Conservation (phyloP, 805 yeast genomes). For the Myxozyma melibiosi region DNA sequence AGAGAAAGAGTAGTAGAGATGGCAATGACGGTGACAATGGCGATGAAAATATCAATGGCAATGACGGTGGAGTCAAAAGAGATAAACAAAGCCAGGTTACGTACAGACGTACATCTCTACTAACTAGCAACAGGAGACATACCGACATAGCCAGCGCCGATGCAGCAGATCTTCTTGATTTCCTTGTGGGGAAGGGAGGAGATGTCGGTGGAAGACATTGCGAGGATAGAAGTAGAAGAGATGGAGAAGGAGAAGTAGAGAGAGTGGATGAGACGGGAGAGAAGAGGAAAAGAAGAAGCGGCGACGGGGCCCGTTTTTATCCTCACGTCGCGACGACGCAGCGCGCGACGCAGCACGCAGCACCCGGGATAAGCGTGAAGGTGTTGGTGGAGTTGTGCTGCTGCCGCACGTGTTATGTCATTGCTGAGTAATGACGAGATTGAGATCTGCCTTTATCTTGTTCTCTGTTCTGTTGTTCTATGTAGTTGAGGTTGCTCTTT, state of each 20-base stretch:
- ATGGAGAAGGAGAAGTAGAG: background rate
- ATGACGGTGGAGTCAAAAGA: background rate
- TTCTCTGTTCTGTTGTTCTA: no score
- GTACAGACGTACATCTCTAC: no score
- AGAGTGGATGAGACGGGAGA: background rate
- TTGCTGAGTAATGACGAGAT: no score
- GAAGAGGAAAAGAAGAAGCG: slow-evolving; percentile 4
- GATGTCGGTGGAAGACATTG: slow-evolving; percentile 20
- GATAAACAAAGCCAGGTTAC: background rate
- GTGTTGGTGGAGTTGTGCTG: slow-evolving; percentile 7
- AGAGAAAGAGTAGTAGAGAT: background rate
- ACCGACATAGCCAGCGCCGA: slow-evolving; percentile 41
- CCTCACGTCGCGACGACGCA: slow-evolving; percentile 9
- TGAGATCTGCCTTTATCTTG: no score
- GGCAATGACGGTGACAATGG: background rate
- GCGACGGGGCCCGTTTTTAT: background rate
- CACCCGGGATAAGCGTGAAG: slow-evolving; percentile 3
- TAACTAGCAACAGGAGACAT: no score
- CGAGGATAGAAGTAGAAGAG: slow-evolving; percentile 9
- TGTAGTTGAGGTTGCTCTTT: no score
- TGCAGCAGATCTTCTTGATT: slow-evolving; percentile 39
- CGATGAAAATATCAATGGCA: background rate
- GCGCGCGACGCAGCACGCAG: slow-evolving; percentile 13
- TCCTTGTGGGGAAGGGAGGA: slow-evolving; percentile 31
- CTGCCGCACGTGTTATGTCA: no score